These are phyloP conservation scores for Graphilbum sp. DNA, from an alignment of 2,329 filamentous ascomycete species.

Conservation along the genomic window DNA sequence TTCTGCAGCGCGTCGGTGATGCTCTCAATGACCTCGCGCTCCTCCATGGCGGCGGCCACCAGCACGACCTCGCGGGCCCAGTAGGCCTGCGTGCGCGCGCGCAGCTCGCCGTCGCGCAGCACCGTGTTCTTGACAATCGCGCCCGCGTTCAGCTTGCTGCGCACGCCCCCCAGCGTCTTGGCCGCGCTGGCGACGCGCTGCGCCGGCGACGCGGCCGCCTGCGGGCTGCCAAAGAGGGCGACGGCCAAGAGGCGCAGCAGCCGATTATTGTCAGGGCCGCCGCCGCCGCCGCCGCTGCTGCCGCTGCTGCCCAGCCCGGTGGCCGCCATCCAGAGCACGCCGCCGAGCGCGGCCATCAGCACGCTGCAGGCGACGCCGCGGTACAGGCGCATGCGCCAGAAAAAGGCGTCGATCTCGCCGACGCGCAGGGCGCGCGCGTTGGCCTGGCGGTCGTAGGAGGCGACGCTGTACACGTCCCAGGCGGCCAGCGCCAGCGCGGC, in stretches of 20 bases:
- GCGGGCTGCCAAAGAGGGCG: constrained; percentile 35
- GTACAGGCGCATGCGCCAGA: constrained; percentile 49
- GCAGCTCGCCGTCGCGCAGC: constrained; percentile 54
- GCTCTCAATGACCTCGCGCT: constrained; percentile 56
- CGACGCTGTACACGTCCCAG: constrained; percentile 49
- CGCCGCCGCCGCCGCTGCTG: no score
- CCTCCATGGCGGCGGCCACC: constrained; percentile 63
- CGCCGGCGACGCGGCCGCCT: constrained; percentile 39
- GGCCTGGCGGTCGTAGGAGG: constrained; percentile 44
- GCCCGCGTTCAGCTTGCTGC: constrained; percentile 53
- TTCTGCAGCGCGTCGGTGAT: constrained; percentile 47
- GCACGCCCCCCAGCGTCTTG: constrained; percentile 38
- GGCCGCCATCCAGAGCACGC: constrained; percentile 54
- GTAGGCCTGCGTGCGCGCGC: constrained; percentile 51
- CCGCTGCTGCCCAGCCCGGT: constrained; percentile 43
- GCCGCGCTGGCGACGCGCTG: constrained; percentile 49
- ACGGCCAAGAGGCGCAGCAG: constrained; percentile 3
- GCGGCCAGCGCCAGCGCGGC: constrained; percentile 39
- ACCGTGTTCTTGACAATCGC: constrained; percentile 69
- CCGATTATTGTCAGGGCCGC: no score
- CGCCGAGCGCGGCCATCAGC: constrained; percentile 47
- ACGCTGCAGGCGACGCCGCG: constrained; percentile 48
- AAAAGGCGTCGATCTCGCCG: constrained; percentile 50
- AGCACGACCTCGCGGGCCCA: constrained; percentile 64
- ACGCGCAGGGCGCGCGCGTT: constrained; percentile 48